Conservation (phyloP, 208 protist species). For the Herpetomonas tarakana region DNA sequence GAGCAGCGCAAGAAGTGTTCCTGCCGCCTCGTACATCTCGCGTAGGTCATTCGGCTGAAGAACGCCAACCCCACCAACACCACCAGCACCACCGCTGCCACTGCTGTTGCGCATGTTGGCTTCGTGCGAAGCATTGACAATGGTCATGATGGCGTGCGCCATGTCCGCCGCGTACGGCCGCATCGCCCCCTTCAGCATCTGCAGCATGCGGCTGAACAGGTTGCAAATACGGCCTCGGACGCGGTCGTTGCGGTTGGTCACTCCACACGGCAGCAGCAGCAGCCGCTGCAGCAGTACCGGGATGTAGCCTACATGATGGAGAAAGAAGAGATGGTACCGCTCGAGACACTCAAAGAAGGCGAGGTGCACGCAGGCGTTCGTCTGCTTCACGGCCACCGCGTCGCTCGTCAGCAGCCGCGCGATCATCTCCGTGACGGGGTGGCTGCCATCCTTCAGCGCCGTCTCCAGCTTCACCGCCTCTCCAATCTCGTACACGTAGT, state of each 20-base stretch:
- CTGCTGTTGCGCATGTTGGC: background rate
- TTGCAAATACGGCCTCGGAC: conserved; percentile 70
- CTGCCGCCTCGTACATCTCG: conserved; percentile 72
- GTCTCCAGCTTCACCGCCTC: conserved; percentile 55
- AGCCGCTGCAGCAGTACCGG: conserved; percentile 63
- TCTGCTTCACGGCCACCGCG: conserved; percentile 18
- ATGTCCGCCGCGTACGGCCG: conserved; percentile 48
- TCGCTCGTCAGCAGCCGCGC: conserved; percentile 42
- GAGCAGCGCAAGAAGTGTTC: conserved; percentile 36
- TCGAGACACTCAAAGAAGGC: conserved; percentile 78
- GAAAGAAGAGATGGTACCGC: conserved; percentile 70
- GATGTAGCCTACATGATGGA: conserved; percentile 47
- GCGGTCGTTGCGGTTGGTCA: conserved; percentile 51
- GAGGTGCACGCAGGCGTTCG: conserved; percentile 48
- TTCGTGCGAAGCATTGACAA: conserved; percentile 26
- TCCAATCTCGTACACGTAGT: conserved; percentile 76
- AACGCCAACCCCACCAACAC: conserved; percentile 2
- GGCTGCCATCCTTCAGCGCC: conserved; percentile 19
- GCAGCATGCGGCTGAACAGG: conserved; percentile 64
- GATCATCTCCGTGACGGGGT: conserved; percentile 51
- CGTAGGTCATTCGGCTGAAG: conserved; percentile 43
- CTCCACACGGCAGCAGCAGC: conserved; percentile 57
- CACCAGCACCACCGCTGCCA: conserved; percentile 2
- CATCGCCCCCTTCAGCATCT: conserved; percentile 37
- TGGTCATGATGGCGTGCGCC: conserved; percentile 52